phyloP scores from a whole-genome alignment of 208 protist genomes.

The Wallacemonas collosoma region DNA sequence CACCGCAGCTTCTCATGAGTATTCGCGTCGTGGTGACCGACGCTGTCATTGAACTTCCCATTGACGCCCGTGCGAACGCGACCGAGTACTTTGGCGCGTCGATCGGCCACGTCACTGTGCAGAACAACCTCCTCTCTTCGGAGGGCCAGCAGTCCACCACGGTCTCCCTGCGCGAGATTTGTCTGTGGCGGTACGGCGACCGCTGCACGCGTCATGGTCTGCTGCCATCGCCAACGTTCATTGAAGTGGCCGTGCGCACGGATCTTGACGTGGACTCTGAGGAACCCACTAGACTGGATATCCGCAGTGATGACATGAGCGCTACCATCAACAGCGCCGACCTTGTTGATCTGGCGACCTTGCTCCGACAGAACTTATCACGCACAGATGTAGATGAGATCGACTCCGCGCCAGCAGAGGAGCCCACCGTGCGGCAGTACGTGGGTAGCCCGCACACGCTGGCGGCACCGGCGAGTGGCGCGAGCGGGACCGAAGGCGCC shows the following conservation, averaged over 20 bases:
- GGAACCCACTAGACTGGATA: constrained; percentile 48
- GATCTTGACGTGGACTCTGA: constrained; percentile 57
- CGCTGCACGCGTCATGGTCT: constrained; percentile 21
- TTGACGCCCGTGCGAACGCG: constrained; percentile 48
- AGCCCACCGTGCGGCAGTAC: constrained; percentile 16
- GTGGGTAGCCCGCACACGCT: background rate
- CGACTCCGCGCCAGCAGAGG: constrained; percentile 14
- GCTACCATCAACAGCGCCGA: constrained; percentile 47
- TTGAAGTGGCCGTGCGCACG: constrained; percentile 61
- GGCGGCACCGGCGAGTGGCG: constrained; percentile 10
- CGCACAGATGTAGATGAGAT: constrained; percentile 27
- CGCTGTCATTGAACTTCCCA: constrained; percentile 58
- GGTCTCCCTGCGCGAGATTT: constrained; percentile 69
- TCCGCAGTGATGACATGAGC: constrained; percentile 52
- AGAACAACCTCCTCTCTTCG: constrained; percentile 65
- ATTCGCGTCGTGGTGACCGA: constrained; percentile 66
- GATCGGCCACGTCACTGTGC: constrained; percentile 55
- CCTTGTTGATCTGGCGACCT: constrained; percentile 55
- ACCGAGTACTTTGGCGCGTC: constrained; percentile 49
- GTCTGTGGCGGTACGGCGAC: constrained; percentile 37
- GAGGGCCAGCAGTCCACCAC: constrained; percentile 65
- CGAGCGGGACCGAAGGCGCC: constrained; percentile 8
- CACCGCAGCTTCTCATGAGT: constrained; percentile 72
- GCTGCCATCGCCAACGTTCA: constrained; percentile 43
- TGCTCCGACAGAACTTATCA: constrained; percentile 68